Base-by-base conservation (phyloP, 192 early-diverging fungal species). In the Coemansia sp. region DNA sequence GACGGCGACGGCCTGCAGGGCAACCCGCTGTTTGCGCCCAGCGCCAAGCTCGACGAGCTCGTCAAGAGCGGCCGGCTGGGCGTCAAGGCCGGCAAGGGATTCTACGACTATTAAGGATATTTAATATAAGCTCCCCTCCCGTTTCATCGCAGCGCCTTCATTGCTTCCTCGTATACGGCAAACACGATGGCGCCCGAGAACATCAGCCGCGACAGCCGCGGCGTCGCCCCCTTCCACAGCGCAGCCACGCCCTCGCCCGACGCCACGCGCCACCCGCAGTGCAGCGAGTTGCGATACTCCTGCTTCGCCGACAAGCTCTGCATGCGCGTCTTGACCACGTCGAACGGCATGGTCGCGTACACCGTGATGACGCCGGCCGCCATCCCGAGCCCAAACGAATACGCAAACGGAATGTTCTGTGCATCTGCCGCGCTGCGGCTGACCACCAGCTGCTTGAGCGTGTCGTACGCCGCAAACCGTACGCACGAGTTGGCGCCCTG, bases 261-360 rank as follows among this genome's bases (percentile, higher is more conserved):
- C 5, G 85, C 81, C 8, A 92, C 82, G 53, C 78, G 83, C 62
- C 67, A 79, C 8, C 81, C 62, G 56, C 93, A 95, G 58, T 93
- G 85, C 12, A 88, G 56, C 17, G 87, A 82, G 51, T 82, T 83
- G 23, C 67, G 70, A 55, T 96, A 94, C 32, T 87, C 70, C 8
- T 58, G 55, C 9, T 69, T 60, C 2, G 88, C 92, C 28, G 88
- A 77, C 8, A 87, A 67, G n/a, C 82, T 83, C 67, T 99, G 96
- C 91, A 96, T 92, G 51, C 88, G 85, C 9, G 96, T 99, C 73
- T 98, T 98, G 52, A 95, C 81, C n/a, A 94, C 92, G 72, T 98
- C 95, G 15, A 98, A 64, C 9, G 94, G 94, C 94, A 97, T 96
- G 2, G 96, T 99, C 0, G 88, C 76, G 60, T 95, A 99, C 0